Base-by-base conservation (phyloP, 2,329 filamentous ascomycete genomes). In the Scedosporium boydii region DNA sequence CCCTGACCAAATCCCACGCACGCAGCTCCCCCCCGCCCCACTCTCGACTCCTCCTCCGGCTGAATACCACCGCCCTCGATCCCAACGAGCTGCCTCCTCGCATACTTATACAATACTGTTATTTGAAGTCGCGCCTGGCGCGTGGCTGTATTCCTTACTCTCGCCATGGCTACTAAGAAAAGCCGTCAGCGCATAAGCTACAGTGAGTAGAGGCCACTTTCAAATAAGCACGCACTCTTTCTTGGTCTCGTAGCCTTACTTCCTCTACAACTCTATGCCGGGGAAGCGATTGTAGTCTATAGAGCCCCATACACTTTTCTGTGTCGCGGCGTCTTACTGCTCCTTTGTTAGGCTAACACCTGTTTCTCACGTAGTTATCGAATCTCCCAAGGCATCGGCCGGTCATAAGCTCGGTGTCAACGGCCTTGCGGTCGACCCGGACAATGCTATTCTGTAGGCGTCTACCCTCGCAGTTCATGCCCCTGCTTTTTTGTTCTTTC, bases 371-470 rank as follows among this genome's bases (percentile, higher is more conserved):
- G 27, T 68, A 86, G 83, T 86, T 70, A 80, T 86, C 70, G 82
- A 85, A 71, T 80, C 82, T 65, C 81, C 81, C 66, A 81, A 82
- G 69, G 79, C 81, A 53, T 82, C 82, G 58, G 91, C 91, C 67
- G 93, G 93, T 63, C 95, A 99, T 79, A 84, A 93, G 69, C 86
- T 98, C 63, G 95, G 95, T 67, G 91, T 99, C 69, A 97, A 98
- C 80, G 93, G 93, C 66, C 85, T 99, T 65, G 91, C 91, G 60
- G 87, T 97, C 67, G 95, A 98, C 76, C 80, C 82, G 65, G 82
- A 88, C 68, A 90, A 89, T 74, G 90, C 88, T 62, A 92, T 96
- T 65, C 82, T 99, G 92, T 97, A 81, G 81, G 89, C 71, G 65
- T 59, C 64, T 4, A n/a, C 61, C 62, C 59, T 62, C 55, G 51